Conservation (phyloP, 1,284 basidiomycete genomes). For the Sphagnurus paluster region DNA sequence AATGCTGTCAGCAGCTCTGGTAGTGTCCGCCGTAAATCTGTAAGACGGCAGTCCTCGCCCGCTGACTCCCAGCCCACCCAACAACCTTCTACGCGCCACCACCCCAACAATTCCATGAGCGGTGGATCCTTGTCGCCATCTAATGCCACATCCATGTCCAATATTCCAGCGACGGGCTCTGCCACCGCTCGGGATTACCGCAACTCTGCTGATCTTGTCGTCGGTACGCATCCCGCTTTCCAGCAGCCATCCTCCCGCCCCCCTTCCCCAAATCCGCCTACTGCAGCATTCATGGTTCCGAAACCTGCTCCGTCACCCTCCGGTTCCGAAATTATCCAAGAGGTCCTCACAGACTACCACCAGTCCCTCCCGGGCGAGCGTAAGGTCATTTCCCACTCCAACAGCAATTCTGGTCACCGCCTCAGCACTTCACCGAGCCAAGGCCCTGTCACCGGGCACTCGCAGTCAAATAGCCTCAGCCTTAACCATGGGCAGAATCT, state of each 20-base stretch:
- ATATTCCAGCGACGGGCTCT: conserved; percentile 17
- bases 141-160: conserved; percentile 28
- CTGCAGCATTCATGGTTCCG: conserved; percentile 76
- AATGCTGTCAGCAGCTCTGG: conserved; percentile 41
- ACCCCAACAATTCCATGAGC: conserved; percentile 19
- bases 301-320: conserved; percentile 43
- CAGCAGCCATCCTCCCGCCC: conserved; percentile 55
- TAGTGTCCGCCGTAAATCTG: conserved; percentile 40
- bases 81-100: conserved; percentile 24
- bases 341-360: conserved; percentile 77
- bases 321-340: conserved; percentile 47
- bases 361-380: conserved; percentile 89
- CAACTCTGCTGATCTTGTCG: conserved; percentile 71
- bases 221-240: conserved; percentile 71
- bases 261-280: conserved; percentile 69
- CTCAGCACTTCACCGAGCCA: conserved; percentile 20
- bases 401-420: conserved; percentile 40
- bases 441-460: conserved; percentile 19
- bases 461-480: no score
- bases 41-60: conserved; percentile 28
- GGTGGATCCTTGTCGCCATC: conserved; percentile 10
- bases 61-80: conserved; percentile 24
- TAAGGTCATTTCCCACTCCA: conserved; percentile 42
- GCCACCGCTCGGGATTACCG: conserved; percentile 51
- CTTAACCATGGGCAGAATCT: conserved; percentile 38